phyloP scores from a whole-genome alignment of 306 rosid genomes.

The Citrullus amarus region DNA sequence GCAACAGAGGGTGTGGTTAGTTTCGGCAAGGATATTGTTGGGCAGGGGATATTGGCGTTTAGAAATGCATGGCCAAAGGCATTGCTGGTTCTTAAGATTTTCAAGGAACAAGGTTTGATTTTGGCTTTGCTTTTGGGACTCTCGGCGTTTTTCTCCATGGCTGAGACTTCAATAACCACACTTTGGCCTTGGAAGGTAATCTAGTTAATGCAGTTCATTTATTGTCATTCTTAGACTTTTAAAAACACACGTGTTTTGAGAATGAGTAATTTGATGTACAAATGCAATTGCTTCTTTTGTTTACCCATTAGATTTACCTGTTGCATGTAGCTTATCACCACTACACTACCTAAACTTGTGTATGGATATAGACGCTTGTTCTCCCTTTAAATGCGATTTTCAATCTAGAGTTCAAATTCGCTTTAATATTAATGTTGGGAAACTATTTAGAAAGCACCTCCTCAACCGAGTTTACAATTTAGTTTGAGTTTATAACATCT shows the following conservation, averaged over 20 bases:
- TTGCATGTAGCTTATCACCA: neutral
- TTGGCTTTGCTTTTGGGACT: constrained; percentile 80
- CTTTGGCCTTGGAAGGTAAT: constrained; percentile 99
- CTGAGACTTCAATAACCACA: constrained; percentile 95
- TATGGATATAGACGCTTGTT: neutral
- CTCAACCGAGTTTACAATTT: neutral
- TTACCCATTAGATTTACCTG: neutral
- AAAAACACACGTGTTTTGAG: neutral
- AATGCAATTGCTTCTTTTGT: neutral
- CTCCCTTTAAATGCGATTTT: neutral
- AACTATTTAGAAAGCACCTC: neutral
- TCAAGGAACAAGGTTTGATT: constrained; percentile 88
- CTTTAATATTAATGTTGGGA: neutral
- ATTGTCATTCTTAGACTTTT: neutral
- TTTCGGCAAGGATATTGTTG: constrained; percentile 63
- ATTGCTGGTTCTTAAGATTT: constrained; percentile 49
- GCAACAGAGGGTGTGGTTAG: constrained; percentile 55
- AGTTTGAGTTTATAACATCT: neutral
- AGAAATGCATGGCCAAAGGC: constrained; percentile 80
- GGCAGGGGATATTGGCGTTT: constrained; percentile 54
- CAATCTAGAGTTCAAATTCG: neutral
- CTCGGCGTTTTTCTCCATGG: constrained; percentile 98
- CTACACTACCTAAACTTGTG: neutral
- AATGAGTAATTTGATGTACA: neutral
- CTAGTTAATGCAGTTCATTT: neutral